These are phyloP conservation scores for Saccharomycopsis oosterbeekiorum DNA, from an alignment of 805 yeast species.

Conservation along the genomic window DNA sequence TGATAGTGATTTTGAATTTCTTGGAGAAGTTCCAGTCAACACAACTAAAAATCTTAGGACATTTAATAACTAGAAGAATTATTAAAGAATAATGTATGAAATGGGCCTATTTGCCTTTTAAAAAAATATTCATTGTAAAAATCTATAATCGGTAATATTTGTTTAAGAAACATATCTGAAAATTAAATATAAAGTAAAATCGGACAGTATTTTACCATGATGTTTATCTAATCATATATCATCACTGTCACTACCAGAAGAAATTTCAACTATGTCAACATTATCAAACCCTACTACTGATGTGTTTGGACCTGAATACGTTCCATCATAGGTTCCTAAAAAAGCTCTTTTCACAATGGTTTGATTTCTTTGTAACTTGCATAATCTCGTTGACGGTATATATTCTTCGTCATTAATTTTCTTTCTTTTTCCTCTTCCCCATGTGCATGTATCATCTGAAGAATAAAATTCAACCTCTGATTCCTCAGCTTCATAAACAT, in stretches of 20 bases:
- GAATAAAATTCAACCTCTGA: not conserved
- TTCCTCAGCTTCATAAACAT: not conserved
- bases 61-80: not conserved
- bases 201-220: no score
- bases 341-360: not conserved
- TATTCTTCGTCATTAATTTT: not conserved
- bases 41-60: not conserved
- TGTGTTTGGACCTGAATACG: not conserved
- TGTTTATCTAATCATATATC: not conserved
- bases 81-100: no score
- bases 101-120: no score
- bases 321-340: not conserved
- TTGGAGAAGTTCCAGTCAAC: not conserved
- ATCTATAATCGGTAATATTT: no score
- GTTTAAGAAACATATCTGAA: no score
- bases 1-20: conserved; percentile 2
- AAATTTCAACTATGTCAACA: not conserved
- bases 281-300: not conserved
- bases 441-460: not conserved
- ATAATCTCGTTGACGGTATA: not conserved
- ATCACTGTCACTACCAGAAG: not conserved
- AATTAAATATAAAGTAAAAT: no score
- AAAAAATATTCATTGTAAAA: not conserved
- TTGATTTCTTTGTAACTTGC: not conserved
- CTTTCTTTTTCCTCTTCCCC: not conserved